Evolutionary conservation across 805 yeast genomes (phyloP).

Genomic region (Sugiyamaella floridensis): DNA sequence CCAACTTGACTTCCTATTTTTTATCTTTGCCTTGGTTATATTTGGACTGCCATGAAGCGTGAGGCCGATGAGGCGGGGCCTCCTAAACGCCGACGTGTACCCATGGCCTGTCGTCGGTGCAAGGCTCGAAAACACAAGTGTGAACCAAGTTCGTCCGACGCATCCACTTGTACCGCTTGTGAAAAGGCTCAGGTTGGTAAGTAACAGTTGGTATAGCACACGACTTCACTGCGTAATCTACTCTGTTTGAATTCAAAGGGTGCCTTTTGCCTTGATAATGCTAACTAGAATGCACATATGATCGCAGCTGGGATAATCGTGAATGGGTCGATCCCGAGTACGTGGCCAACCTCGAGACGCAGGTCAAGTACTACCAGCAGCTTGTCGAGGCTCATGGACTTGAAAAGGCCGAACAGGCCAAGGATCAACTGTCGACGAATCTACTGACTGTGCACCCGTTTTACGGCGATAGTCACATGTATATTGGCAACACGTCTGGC

Average conservation of each 20-base stretch:
- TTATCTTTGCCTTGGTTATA: too few species aligned
- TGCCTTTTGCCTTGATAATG: slow-evolving; percentile 1
- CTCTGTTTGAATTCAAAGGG: neutral
- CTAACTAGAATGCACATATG: slow-evolving; percentile 3
- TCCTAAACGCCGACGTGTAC: slow-evolving; percentile 7
- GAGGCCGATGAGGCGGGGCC: neutral
- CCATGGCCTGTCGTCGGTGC: slow-evolving; percentile 13
- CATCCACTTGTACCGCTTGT: neutral
- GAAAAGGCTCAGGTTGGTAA: slow-evolving; percentile 1
- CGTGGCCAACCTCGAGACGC: neutral
- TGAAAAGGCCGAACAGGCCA: neutral
- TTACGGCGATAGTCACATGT: slow-evolving; percentile 3
- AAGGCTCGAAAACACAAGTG: slow-evolving; percentile 9
- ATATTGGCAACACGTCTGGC: slow-evolving; percentile 10
- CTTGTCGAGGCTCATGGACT: neutral
- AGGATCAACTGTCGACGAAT: neutral
- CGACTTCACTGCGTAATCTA: neutral
- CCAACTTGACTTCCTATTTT: too few species aligned
- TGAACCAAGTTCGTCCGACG: neutral
- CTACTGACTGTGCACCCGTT: neutral
- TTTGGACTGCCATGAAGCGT: neutral
- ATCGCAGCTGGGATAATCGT: neutral
- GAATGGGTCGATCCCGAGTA: neutral
- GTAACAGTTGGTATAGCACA: slow-evolving; percentile 5
- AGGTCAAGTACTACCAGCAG: neutral